Evolutionary conservation across 768 basidiomycete species (phyloP), one percentile per base, ranked within the genome.

Genomic region (Boletellus sp.): DNA sequence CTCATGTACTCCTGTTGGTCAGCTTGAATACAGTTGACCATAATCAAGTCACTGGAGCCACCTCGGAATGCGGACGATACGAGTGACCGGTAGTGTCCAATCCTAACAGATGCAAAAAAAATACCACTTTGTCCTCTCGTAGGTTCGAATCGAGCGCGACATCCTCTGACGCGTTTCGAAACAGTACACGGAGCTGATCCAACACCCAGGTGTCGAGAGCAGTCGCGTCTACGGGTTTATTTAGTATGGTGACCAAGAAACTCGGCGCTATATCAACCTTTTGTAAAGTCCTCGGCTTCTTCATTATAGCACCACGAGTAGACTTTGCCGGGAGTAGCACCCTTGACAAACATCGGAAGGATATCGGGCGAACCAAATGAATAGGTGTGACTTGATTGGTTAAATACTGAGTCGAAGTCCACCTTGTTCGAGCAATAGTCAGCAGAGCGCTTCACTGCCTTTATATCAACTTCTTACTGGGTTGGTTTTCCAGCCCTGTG

Each of bases 341-440:
- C 87, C n/a, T 79, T 75, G 8, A 80, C 71, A 58, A 94, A 94
- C 85, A 94, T 93, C 3, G 89, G 90, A 5, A 93, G 66, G 45
- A 94, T 94, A 64, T 94, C 91, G 0, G 91, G 91, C 2, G 86
- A 88, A 1, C 91, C 91, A 51, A 94, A 93, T 1, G 87, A 85
- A 62, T 82, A 94, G 0, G 89, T 89, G 19, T 77, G 71, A 34
- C 75, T 78, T 3, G 89, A 90, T 59, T 83, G 85, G 59, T 93
- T 94, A 66, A 94, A 90, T 13, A 93, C 81, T 1, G 89, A 90
- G 65, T 94, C 90, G 62, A 94, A 93, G 58, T 90, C 81, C 43
- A 93, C 73, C 66, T 76, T 56, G 55, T 24, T 19, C 39, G 17
- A 15, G 31, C 28, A 7, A 28, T 50, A 37, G 43, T 59, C 13